Evolutionary conservation across 768 basidiomycete genomes (phyloP), one percentile per base, ranked within the genome.

Genomic region (Tricholoma hemisulphureum): DNA sequence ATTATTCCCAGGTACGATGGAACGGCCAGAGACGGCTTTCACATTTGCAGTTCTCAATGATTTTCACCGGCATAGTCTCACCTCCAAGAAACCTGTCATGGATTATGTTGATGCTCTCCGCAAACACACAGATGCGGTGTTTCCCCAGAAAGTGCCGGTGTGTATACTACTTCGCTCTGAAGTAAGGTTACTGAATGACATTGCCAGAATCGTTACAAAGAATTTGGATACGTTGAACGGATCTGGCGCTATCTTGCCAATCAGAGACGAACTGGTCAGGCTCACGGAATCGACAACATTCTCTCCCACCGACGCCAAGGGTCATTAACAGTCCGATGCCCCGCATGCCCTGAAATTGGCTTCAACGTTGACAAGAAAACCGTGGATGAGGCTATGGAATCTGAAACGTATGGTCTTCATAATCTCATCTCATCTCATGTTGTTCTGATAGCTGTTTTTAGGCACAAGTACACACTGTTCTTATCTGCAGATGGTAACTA

Each of bases 21-120:
- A 45, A 14, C 51, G 43, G 9, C 66, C 65, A 10, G 50, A 56
- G 35, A 65, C 63, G 0, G 62, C 39, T 6, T 65, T 66, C 45
- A 62, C 64, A 7, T 67, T 67, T 26, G 51, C 51, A 8, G n/a
- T 65, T 1, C 61, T 71, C 45, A 43, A 70, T 1, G 37, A 60
- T 13, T 77, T 74, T 35, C 72, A 77, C 20, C 10, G 68, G 2
- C 66, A 71, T 28, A 67, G 60, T 0, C 55, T 74, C 1, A 53
- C 71, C 18, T 74, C 67, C 2, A 77, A 77, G 56, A 59, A 67
- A 7, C 67, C 68, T 0, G 57, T 59, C 1, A 72, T 71, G 34
- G 71, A 77, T 50, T 78, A 69, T 45, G 45, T 64, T 35, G 46
- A 56, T 29, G 56, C 64, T 11, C 48, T 74, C 1, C 58, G 53